Base-by-base conservation (phyloP, 495 filamentous ascomycete genomes). In the Penicillium bovifimosum region DNA sequence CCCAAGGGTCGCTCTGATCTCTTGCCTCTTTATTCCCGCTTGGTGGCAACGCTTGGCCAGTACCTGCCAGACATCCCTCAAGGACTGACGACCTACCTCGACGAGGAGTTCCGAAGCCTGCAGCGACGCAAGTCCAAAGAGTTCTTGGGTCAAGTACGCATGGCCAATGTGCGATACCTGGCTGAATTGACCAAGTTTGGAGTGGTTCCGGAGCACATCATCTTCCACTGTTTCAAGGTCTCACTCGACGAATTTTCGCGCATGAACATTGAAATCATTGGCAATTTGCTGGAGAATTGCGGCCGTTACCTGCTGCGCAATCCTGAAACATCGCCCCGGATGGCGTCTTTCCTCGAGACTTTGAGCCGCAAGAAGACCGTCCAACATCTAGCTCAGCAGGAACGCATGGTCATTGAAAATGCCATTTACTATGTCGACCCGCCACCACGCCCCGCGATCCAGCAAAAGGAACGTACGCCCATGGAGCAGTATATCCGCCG, bases 71-170 rank as follows among this genome's bases (percentile, higher is more conserved):
- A 97, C 66, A 80, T 99, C 9, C 86, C 90, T 10, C 93, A 93
- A 66, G 88, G 86, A n/a, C 68, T 97, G 49, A 91, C 95, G 10
- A 84, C 90, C 6, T 90, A 99, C 65, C 84, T 99, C 7, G 95
- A 99, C 69, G 88, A 90, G 44, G 93, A 99, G 64, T 99, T 97
- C 61, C 86, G 95, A 56, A 97, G 93, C 59, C 80, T 99, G 6
- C 93, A 99, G 66, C 84, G 92, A n/a, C 90, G 93, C 44, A 99
- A 99, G 67, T 88, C 92, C 35, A 99, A 99, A 70, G 93, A 99
- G 56, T 95, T 95, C 58, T 73, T 99, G 7, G 91, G 91, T 1
- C 92, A 96, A 68, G 90, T 96, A 40, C 86, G 93, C 41, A 87
- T 91, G 59, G 83, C 87, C 69, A 99, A 99, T 68, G 90, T 96